A percentile compares a stretch with the other conserved stretches of the same genome.
Conservation (phyloP, 2,329 filamentous ascomycete genomes). For the Trichoderma koningiopsis region DNA sequence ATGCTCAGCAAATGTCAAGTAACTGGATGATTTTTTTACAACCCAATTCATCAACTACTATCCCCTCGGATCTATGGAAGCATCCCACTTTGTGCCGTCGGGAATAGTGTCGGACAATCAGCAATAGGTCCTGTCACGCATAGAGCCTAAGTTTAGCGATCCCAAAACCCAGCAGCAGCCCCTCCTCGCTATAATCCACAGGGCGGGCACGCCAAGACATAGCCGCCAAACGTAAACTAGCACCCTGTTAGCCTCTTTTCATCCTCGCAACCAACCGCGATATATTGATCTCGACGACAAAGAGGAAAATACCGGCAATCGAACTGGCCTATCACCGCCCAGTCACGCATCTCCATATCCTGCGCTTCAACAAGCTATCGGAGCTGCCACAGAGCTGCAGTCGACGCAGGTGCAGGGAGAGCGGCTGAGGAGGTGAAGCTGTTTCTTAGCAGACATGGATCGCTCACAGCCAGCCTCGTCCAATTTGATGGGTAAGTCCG, state of each 20-base stretch:
- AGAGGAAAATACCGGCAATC: background rate
- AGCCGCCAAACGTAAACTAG: constrained; percentile 6
- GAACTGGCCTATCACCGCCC: background rate
- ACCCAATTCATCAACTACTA: background rate
- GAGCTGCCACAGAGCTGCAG: background rate
- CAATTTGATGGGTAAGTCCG: constrained; percentile 42
- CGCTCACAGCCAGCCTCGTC: constrained; percentile 37
- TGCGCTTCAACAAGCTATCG: background rate
- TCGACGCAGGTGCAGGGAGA: background rate
- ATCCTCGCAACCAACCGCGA: constrained; percentile 1
- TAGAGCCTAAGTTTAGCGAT: background rate
- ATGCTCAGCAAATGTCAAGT: background rate
- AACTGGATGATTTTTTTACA: background rate
- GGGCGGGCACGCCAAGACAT: background rate
- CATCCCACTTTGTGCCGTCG: background rate
- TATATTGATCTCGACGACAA: background rate
- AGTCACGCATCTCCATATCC: background rate
- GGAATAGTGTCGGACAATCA: background rate
- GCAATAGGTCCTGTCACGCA: background rate
- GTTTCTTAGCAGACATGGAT: constrained; percentile 34
- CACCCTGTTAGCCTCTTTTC: background rate
- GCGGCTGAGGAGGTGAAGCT: background rate
- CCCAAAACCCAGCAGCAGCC: background rate
- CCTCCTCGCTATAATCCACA: background rate
- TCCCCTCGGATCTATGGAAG: background rate